phyloP scores from a whole-genome alignment of 2,329 filamentous ascomycete genomes.

The Pseudopyricularia cyperi region DNA sequence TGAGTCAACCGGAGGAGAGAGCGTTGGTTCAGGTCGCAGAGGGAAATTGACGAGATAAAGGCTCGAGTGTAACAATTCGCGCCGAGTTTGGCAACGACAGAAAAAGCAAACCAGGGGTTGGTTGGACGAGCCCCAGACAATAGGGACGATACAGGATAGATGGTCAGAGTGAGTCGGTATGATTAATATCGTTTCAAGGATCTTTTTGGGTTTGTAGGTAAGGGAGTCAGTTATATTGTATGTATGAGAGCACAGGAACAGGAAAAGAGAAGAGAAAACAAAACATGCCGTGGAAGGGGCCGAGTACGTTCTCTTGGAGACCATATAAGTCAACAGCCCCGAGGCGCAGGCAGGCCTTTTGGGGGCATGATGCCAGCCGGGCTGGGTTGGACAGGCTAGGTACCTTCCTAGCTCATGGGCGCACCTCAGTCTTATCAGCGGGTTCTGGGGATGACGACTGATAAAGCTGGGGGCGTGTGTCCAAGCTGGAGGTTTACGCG shows the following conservation, averaged over 20 bases:
- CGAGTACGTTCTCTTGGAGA: not conserved
- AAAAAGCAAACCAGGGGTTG: not conserved
- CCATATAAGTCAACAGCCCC: constrained; percentile 2
- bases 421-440: constrained; percentile 1
- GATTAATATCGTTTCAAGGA: not conserved
- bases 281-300: not conserved
- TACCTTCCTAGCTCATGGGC: too few species aligned
- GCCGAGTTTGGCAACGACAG: not conserved
- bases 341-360: not conserved
- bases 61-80: not conserved
- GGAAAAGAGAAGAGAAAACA: not conserved
- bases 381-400: not conserved
- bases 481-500: not conserved
- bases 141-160: not conserved
- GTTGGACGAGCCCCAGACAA: not conserved
- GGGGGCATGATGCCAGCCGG: constrained; percentile 3
- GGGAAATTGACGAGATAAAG: not conserved
- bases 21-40: not conserved
- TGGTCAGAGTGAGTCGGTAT: not conserved
- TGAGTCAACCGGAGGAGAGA: not conserved
- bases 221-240: too few species aligned
- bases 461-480: constrained; percentile 9
- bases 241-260: not conserved
- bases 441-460: constrained; percentile 8
- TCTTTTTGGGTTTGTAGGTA: not conserved